Evolutionary conservation across 495 filamentous ascomycete species (phyloP).

Genomic region (Aspergillus bridgeri): DNA sequence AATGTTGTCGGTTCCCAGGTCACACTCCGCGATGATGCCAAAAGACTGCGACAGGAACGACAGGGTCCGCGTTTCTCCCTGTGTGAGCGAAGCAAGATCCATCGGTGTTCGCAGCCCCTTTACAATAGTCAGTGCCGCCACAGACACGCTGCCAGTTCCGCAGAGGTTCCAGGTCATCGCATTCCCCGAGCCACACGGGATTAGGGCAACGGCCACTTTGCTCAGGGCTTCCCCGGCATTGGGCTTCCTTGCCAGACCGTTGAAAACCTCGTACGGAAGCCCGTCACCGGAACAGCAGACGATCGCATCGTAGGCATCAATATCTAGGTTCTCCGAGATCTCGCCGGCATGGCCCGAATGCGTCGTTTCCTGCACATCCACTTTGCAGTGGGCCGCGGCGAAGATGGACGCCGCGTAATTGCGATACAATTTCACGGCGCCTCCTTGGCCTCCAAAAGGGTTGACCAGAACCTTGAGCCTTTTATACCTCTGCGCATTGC

Average conservation of each 20-base stretch:
- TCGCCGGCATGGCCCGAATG: constrained; percentile 74
- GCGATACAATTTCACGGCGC: constrained; percentile 68
- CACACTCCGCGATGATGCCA: constrained; percentile 84
- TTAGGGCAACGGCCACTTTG: constrained; percentile 79
- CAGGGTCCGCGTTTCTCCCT: constrained; percentile 64
- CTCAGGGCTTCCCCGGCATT: constrained; percentile 72
- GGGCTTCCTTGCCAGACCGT: constrained; percentile 72
- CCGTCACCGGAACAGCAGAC: constrained; percentile 92
- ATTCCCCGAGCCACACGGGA: constrained; percentile 92
- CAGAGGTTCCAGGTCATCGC: constrained; percentile 88
- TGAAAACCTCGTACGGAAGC: constrained; percentile 89
- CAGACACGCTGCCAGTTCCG: constrained; percentile 70
- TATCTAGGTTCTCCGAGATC: constrained; percentile 75
- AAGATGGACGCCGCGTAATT: constrained; percentile 78
- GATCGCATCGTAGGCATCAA: constrained; percentile 75
- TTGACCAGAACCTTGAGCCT: constrained; percentile 87
- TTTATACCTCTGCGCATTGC: constrained; percentile 63
- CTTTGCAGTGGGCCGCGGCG: constrained; percentile 70
- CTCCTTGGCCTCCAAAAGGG: constrained; percentile 82
- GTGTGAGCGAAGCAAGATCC: constrained; percentile 84
- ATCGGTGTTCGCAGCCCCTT: constrained; percentile 80
- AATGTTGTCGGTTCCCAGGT: constrained; percentile 84
- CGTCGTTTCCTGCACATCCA: constrained; percentile 73
- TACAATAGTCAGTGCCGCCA: constrained; percentile 76
- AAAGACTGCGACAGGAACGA: constrained; percentile 91